Evolutionary conservation across 1,284 basidiomycete genomes (phyloP), one percentile per base, ranked within the genome.

Genomic region (Austroboletus novae-zelandiae): DNA sequence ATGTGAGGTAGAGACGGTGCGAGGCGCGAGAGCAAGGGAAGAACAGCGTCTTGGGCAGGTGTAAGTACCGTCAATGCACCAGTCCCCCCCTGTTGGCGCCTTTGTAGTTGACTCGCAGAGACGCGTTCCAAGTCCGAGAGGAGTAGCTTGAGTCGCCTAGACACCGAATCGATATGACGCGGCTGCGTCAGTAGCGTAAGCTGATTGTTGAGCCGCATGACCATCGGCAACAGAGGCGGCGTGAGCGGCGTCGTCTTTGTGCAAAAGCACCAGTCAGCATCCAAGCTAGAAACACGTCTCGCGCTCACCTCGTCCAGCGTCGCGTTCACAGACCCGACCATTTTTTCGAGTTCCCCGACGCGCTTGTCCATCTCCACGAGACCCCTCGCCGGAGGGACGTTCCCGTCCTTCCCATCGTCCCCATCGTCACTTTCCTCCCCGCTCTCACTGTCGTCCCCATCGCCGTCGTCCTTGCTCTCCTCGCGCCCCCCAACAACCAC

Each of bases 111-210:
- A 27, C 49, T 64, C 10, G 62, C 51, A 4, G 89, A 85, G 1
- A 87, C 83, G 17, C 94, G 84, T 53, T 98, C 96, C 49, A 99
- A 81, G 67, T 99, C 96, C 0, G 93, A 89, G 9, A 96, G 79
- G 15, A 98, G 82, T 9, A 98, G 76, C 64, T 98, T 99, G 57
- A 98, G 83, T 9, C 96, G 86, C 15, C 95, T 83, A 1, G 94
- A 94, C 56, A 98, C 91, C n/a, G 93, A 89, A 68, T 99, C 96
- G 35, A 99, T 86, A 66, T 99, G 95, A 7, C 94, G 85, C 0
- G 97, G 96, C 73, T 98, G 94, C 0, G 94, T 92, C 45, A 99
- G 82, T 14, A 98, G 77, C 2, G 86, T 84, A 29, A 98, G 75
- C 69, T 94, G 91, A 27, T 86, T 84, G 63, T 92, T 93, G 35